Evolutionary conservation across 2,329 filamentous ascomycete genomes (phyloP).

Genomic region (Calonectria crousiana): DNA sequence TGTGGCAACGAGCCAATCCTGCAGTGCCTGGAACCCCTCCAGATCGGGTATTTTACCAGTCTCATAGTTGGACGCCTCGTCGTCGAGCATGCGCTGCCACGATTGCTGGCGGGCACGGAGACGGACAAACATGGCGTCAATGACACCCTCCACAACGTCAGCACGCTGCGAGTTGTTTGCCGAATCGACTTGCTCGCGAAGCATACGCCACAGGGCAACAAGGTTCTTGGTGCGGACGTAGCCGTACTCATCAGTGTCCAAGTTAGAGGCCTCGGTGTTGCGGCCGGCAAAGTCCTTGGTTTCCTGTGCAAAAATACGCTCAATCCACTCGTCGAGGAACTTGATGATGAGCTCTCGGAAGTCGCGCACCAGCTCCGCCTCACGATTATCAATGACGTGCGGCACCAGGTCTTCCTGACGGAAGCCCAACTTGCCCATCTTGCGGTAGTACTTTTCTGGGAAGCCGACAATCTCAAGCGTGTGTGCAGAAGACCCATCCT

Average conservation of each 20-base stretch:
- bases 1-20: conserved; percentile 96
- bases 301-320: conserved; percentile 88
- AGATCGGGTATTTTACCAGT: conserved; percentile 64
- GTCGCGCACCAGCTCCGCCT: conserved; percentile 89
- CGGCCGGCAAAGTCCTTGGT: conserved; percentile 84
- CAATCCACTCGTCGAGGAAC: conserved; percentile 97
- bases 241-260: conserved; percentile 89
- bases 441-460: conserved; percentile 95
- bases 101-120: conserved; percentile 84
- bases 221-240: conserved; percentile 93
- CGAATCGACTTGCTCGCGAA: conserved; percentile 90
- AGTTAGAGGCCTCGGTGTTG: conserved; percentile 77
- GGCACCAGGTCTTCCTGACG: conserved; percentile 80
- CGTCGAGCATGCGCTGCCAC: conserved; percentile 90
- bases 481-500: conserved; percentile 85
- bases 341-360: conserved; percentile 96
- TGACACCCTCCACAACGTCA: conserved; percentile 93
- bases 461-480: conserved; percentile 94
- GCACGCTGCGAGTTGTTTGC: conserved; percentile 86
- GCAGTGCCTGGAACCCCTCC: conserved; percentile 80
- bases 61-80: conserved; percentile 84
- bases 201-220: conserved; percentile 97
- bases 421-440: conserved; percentile 93
- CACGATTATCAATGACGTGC: conserved; percentile 90
- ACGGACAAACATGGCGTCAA: conserved; percentile 94